Evolutionary conservation across 306 rosid genomes (phyloP).

Genomic region (Benincasa hispida): DNA sequence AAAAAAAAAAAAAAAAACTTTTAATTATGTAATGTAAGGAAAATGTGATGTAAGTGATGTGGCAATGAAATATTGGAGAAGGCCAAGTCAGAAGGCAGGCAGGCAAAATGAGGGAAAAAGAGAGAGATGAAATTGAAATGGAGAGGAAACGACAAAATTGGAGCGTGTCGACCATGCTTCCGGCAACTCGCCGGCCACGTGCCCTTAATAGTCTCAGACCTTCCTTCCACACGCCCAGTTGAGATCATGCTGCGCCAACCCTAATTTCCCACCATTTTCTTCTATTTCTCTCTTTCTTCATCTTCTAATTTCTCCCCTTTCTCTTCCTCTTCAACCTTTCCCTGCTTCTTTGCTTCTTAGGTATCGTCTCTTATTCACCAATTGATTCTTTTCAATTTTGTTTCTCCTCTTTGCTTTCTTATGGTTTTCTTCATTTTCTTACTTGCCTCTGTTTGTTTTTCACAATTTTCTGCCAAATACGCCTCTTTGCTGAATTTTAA

Average conservation of each 20-base stretch:
- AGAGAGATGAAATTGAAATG: not conserved
- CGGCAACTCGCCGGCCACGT: slow-evolving; percentile 5
- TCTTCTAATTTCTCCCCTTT: not conserved
- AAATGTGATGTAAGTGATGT: not conserved
- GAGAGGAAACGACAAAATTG: slow-evolving; percentile 4
- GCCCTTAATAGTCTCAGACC: not conserved
- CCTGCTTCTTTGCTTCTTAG: not conserved
- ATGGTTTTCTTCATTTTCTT: not conserved
- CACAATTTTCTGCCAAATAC: not conserved
- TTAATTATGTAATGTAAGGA: too few relatives aligned
- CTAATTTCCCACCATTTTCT: not conserved
- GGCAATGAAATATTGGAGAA: not conserved
- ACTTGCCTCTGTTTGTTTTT: not conserved
- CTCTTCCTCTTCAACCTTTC: not conserved
- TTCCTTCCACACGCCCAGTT: slow-evolving; percentile 1
- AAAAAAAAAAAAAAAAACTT: too few relatives aligned
- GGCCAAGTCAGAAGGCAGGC: not conserved
- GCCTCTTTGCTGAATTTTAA: not conserved
- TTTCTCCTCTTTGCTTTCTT: not conserved
- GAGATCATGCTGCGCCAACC: not conserved
- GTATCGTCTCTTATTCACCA: not conserved
- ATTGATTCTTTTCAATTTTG: not conserved
- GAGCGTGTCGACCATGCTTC: not conserved
- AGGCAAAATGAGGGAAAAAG: not conserved
- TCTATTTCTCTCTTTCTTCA: not conserved